Evolutionary conservation across 2,329 filamentous ascomycete species (phyloP).

Genomic region (Trichoderma sp.): DNA sequence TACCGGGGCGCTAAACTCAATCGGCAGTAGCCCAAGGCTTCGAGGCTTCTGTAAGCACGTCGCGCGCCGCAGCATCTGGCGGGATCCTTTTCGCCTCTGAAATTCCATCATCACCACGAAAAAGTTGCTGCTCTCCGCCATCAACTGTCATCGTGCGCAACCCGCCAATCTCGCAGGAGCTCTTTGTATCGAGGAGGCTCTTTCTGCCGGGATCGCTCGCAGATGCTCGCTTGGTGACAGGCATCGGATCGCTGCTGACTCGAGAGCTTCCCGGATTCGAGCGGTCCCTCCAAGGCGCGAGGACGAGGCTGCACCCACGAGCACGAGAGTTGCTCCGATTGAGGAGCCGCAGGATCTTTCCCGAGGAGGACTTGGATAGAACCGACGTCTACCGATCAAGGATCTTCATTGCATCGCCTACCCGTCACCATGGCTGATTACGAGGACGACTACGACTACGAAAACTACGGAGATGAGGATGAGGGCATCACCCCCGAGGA

Average conservation of each 20-base stretch:
- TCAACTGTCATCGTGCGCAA: slow-evolving; percentile 33
- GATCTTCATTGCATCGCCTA: not conserved
- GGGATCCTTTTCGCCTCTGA: slow-evolving; percentile 16
- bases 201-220: slow-evolving; percentile 34
- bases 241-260: slow-evolving; percentile 40
- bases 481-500: slow-evolving; percentile 88
- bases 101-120: slow-evolving; percentile 26
- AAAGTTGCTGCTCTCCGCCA: slow-evolving; percentile 34
- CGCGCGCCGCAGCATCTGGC: slow-evolving; percentile 25
- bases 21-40: not conserved
- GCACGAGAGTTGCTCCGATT: slow-evolving; percentile 5
- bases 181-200: slow-evolving; percentile 30
- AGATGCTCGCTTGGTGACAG: slow-evolving; percentile 40
- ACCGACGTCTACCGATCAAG: not conserved
- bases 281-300: slow-evolving; percentile 23
- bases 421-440: slow-evolving; percentile 55
- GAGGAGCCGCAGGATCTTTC: not conserved
- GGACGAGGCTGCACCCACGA: slow-evolving; percentile 23
- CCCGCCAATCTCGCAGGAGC: slow-evolving; percentile 28
- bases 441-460: slow-evolving; percentile 64
- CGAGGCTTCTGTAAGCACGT: slow-evolving; percentile 19
- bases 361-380: not conserved
- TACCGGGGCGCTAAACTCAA: slow-evolving; percentile 25
- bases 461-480: slow-evolving; percentile 69
- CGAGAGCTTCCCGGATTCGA: slow-evolving; percentile 35